Evolutionary conservation across 768 basidiomycete genomes (phyloP).

Genomic region (Artomyces pyxidatus): DNA sequence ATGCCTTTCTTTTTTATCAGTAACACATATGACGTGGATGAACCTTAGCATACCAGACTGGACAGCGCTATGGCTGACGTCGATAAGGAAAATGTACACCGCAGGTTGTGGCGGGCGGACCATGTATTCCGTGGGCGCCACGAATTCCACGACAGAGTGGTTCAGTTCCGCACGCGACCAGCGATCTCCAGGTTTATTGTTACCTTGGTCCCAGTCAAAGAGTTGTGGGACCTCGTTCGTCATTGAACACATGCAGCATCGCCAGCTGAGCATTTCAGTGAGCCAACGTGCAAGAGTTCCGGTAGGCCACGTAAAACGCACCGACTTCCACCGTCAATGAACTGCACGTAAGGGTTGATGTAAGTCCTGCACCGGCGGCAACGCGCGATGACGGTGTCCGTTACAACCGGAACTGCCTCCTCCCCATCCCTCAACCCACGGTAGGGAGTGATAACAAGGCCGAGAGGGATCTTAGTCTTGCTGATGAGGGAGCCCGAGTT

Average conservation of each 20-base stretch:
- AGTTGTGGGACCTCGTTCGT: conserved; percentile 97
- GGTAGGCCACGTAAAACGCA: conserved; percentile 33
- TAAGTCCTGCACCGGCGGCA: conserved; percentile 47
- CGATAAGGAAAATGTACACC: conserved; percentile 94
- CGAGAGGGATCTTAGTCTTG: conserved; percentile 45
- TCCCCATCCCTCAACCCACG: conserved; percentile 38
- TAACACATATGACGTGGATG: not conserved
- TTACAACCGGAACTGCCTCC: conserved; percentile 39
- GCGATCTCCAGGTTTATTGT: conserved; percentile 90
- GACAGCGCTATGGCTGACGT: conserved; percentile 88
- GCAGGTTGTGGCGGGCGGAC: conserved; percentile 97
- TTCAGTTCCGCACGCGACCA: conserved; percentile 94
- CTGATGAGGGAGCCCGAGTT: conserved; percentile 11
- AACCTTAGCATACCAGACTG: conserved; percentile 61
- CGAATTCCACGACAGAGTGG: conserved; percentile 89
- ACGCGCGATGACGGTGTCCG: conserved; percentile 45
- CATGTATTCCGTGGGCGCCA: conserved; percentile 99
- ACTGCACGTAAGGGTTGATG: conserved; percentile 44
- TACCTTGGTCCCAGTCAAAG: conserved; percentile 95
- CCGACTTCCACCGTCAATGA: conserved; percentile 96
- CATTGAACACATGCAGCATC: conserved; percentile 98
- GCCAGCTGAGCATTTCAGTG: conserved; percentile 81
- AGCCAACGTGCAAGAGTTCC: too few relatives aligned
- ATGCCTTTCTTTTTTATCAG: conserved; percentile 53
- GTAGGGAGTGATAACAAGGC: conserved; percentile 42